Evolutionary conservation across 805 yeast genomes (phyloP).

Genomic region (Hanseniaspora singularis): DNA sequence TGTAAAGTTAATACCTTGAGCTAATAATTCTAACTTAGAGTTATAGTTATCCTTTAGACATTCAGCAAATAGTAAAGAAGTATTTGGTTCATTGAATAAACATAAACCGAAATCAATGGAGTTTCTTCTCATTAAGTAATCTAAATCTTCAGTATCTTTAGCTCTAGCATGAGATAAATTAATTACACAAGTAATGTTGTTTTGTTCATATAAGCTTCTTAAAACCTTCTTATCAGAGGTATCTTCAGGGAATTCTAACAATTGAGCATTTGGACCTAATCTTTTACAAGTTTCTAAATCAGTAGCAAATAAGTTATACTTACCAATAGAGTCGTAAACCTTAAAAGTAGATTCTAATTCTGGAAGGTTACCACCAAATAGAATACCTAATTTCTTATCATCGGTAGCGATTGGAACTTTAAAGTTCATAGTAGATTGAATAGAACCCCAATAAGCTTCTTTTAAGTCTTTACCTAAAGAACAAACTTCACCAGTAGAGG

Average conservation of each 20-base stretch:
- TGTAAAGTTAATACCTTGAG: constrained; percentile 33
- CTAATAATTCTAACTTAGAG: constrained; percentile 35
- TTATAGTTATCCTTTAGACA: constrained; percentile 63
- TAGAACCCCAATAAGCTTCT: constrained; percentile 96
- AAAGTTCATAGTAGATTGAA: constrained; percentile 96
- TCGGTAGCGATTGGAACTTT: constrained; percentile 66
- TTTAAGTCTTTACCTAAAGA: constrained; percentile 76
- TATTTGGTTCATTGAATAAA: constrained; percentile 90
- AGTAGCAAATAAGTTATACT: constrained; percentile 73
- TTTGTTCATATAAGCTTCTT: constrained; percentile 82
- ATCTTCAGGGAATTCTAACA: constrained; percentile 75
- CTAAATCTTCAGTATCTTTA: constrained; percentile 69
- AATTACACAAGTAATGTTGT: constrained; percentile 77
- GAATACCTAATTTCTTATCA: constrained; percentile 39
- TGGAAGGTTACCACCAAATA: constrained; percentile 87
- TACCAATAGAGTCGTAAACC: constrained; percentile 49
- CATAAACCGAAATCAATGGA: constrained; percentile 98
- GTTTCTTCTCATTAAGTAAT: constrained; percentile 96
- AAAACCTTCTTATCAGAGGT: constrained; percentile 54
- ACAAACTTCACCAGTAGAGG: constrained; percentile 98
- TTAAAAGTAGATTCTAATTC: constrained; percentile 65
- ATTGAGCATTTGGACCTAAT: constrained; percentile 44
- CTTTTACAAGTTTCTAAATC: constrained; percentile 52
- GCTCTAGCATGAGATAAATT: constrained; percentile 88
- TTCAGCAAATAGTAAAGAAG: constrained; percentile 74